Evolutionary conservation across 495 filamentous ascomycete genomes (phyloP), one percentile per base, ranked within the genome.

Genomic region (Trichoderma reesei): DNA sequence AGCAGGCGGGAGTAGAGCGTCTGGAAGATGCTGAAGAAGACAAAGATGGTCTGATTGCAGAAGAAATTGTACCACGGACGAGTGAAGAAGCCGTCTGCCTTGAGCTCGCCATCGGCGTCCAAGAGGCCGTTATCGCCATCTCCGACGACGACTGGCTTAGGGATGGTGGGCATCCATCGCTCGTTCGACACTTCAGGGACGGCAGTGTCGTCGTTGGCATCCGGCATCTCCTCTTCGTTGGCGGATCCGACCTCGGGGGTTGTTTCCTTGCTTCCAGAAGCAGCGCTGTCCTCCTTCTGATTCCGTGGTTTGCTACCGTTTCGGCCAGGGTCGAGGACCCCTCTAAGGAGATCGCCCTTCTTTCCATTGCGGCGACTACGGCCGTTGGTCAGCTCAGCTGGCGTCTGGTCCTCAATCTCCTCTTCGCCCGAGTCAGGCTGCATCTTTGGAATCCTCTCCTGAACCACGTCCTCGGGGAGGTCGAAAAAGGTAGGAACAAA

Each of bases 401-500:
- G 80, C 16, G 76, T 68, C 8, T 74, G 68, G 56, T 92, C 91
- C 18, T 90, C 88, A 11, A 80, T 79, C 64, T 96, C 92, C 66
- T 92, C 88, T 36, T 88, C 73, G 68, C 81, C 71, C 72, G 84
- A 76, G 72, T 86, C 65, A 67, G 84, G 73, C 33, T 86, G 83
- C 36, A 90, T 83, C 67, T 89, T 88, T 64, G 84, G 83, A 67
- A 96, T 85, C 62, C 85, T 84, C n/a, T 88, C 82, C 64, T 90
- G 84, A 65, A 96, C 90, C 20, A 81, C 83, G 8, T 89, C 86
- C 4, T 84, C 82, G 59, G 93, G 83, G 66, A 98, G 78, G 48
- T 89, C 91, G 67, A 97, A 97, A 80, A 98, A 98, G 1, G 85
- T 77, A 0, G 91, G 86, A 63, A 98, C 85, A 67, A 98, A 96